Evolutionary conservation across 306 rosid genomes (phyloP).

Genomic region (Quillaja saponaria): DNA sequence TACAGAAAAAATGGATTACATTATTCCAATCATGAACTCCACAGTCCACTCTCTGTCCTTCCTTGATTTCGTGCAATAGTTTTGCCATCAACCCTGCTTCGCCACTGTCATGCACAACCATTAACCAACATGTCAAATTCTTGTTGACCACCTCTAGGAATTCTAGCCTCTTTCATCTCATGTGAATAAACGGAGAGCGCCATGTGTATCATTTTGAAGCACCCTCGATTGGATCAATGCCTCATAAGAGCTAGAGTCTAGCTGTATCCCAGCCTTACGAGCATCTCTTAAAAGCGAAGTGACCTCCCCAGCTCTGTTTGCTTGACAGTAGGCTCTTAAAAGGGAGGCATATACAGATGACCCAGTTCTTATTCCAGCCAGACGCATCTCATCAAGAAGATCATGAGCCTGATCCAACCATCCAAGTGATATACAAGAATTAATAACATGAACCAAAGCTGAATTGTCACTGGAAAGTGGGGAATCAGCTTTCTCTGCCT

Average conservation of each 20-base stretch:
- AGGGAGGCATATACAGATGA: conserved; percentile 71
- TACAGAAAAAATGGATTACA: conserved; percentile 75
- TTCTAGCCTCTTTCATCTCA: conserved; percentile 77
- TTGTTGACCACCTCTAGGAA: conserved; percentile 56
- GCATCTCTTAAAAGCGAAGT: conserved; percentile 75
- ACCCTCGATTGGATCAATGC: conserved; percentile 77
- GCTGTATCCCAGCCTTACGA: conserved; percentile 78
- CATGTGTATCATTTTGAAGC: conserved; percentile 66
- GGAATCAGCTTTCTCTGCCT: conserved; percentile 66
- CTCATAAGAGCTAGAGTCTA: conserved; percentile 70
- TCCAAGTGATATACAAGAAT: conserved; percentile 77
- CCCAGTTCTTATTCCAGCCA: conserved; percentile 69
- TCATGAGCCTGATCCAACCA: conserved; percentile 92
- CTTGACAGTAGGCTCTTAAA: conserved; percentile 74
- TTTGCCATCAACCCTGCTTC: conserved; percentile 61
- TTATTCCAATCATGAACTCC: conserved; percentile 95
- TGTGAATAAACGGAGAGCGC: conserved; percentile 70
- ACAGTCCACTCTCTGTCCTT: conserved; percentile 63
- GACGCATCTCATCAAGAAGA: conserved; percentile 84
- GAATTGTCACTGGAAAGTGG: conserved; percentile 74
- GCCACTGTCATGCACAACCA: conserved; percentile 38
- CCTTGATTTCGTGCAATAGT: conserved; percentile 79
- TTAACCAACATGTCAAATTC: conserved; percentile 47
- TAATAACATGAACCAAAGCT: conserved; percentile 69
- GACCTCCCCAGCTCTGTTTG: conserved; percentile 59